phyloP scores from a whole-genome alignment of 345 rosid genomes.

The Psidium friedrichsthalianum region DNA sequence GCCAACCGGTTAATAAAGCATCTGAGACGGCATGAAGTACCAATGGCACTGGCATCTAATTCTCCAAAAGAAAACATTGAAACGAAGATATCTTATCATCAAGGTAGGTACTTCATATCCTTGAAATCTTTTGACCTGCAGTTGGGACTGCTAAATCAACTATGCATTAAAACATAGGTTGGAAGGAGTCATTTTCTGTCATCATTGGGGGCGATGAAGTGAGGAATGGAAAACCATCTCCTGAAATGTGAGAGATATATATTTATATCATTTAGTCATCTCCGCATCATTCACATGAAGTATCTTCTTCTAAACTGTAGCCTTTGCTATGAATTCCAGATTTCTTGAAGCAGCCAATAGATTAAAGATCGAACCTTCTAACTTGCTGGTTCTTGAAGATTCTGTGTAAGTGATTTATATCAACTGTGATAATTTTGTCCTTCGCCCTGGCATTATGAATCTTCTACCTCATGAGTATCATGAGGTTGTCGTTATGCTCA shows the following conservation, averaged over 20 bases:
- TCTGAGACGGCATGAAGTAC: slow-evolving; percentile 52
- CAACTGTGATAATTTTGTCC: background rate
- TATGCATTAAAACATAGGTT: slow-evolving; percentile 30
- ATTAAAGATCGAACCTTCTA: slow-evolving; percentile 41
- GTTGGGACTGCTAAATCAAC: background rate
- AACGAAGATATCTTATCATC: slow-evolving; percentile 58
- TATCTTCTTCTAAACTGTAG: background rate
- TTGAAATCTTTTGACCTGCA: background rate
- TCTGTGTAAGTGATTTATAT: slow-evolving; percentile 48
- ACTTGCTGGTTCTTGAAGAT: slow-evolving; percentile 84
- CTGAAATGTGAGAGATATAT: slow-evolving; percentile 55
- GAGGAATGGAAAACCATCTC: slow-evolving; percentile 67
- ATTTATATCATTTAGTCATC: background rate
- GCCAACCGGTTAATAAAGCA: slow-evolving; percentile 68
- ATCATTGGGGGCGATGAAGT: slow-evolving; percentile 90
- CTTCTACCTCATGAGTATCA: background rate
- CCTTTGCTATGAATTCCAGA: slow-evolving; percentile 16
- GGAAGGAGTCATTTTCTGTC: slow-evolving; percentile 71
- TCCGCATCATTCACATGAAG: background rate
- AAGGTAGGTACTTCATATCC: slow-evolving; percentile 21
- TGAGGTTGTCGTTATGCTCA: background rate
- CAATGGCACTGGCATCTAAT: slow-evolving; percentile 83
- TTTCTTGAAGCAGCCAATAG: slow-evolving; percentile 71
- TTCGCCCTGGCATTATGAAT: background rate
- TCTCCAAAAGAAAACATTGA: slow-evolving; percentile 58